Percentiles rank a stretch among this genome's conserved stretches.
These are phyloP conservation scores for Blastobotrys americana DNA, from an alignment of 805 yeast genomes.

Conservation along the genomic window DNA sequence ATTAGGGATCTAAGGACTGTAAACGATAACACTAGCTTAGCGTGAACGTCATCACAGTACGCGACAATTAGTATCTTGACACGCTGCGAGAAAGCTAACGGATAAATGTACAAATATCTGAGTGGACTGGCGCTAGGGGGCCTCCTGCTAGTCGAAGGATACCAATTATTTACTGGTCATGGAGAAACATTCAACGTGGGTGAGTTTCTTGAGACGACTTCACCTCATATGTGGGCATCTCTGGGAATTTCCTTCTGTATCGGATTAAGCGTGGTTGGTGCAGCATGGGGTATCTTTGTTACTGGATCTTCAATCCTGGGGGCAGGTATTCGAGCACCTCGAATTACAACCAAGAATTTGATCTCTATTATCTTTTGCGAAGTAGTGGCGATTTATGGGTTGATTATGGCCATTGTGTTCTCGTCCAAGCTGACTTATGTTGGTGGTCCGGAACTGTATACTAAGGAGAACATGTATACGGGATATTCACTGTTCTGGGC, in stretches of 20 bases:
- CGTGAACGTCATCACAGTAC: too few species aligned
- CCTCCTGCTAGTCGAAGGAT: conserved; percentile 32
- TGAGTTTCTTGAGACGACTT: conserved; percentile 69
- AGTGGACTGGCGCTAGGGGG: conserved; percentile 21
- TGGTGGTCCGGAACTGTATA: conserved; percentile 49
- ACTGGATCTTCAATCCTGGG: conserved; percentile 93
- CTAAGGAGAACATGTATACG: conserved; percentile 85
- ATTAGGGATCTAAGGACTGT: too few species aligned
- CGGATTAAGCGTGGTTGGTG: conserved; percentile 92
- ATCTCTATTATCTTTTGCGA: conserved; percentile 97
- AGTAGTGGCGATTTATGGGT: conserved; percentile 97
- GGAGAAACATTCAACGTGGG: conserved; percentile 93
- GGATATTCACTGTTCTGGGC: conserved; percentile 98
- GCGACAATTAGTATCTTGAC: too few species aligned
- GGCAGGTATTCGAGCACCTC: conserved; percentile 96
- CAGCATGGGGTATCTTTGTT: conserved; percentile 98
- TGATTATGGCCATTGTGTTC: conserved; percentile 95
- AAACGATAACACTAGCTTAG: too few species aligned
- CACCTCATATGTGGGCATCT: conserved; percentile 97
- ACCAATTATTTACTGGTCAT: conserved; percentile 70
- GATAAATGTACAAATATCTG: neutral
- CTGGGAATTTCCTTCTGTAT: conserved; percentile 86
- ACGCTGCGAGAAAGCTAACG: too few species aligned
- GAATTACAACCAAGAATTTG: conserved; percentile 94
- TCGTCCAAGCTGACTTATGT: conserved; percentile 77